Evolutionary conservation across 805 yeast species (phyloP).

Genomic region (Saccharomycopsis malanga): DNA sequence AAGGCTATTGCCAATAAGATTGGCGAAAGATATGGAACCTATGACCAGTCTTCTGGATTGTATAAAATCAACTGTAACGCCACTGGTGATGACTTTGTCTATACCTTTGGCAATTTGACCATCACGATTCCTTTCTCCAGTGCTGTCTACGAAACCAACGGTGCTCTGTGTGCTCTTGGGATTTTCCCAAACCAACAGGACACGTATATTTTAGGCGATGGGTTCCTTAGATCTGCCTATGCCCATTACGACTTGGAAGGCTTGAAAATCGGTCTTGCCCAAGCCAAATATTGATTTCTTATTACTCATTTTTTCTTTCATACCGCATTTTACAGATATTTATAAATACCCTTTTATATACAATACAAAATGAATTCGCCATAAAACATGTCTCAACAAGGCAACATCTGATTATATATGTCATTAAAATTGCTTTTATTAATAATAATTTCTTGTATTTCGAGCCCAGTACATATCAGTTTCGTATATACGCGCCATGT

Average conservation of each 20-base stretch:
- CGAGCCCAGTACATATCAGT: too few species aligned
- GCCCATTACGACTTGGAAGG: constrained; percentile 47
- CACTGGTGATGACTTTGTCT: constrained; percentile 9
- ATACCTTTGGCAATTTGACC: constrained; percentile 7
- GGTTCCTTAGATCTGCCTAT: constrained; percentile 45
- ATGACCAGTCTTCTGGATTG: neutral
- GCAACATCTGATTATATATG: too few species aligned
- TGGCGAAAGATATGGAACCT: constrained; percentile 15
- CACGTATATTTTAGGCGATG: constrained; percentile 41
- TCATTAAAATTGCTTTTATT: too few species aligned
- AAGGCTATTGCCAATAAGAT: constrained; percentile 24
- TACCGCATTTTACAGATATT: too few species aligned
- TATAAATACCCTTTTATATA: too few species aligned
- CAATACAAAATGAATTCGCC: too few species aligned
- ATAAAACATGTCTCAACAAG: too few species aligned
- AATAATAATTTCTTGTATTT: too few species aligned
- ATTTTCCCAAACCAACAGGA: constrained; percentile 25
- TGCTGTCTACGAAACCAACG: constrained; percentile 25
- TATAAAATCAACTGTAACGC: constrained; percentile 7
- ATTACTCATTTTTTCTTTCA: too few species aligned
- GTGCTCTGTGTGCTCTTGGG: constrained; percentile 39
- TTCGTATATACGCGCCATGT: too few species aligned
- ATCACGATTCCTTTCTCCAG: constrained; percentile 25
- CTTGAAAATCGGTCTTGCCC: constrained; percentile 38
- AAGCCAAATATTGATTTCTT: constrained; percentile 34